Conservation (phyloP, 1,284 basidiomycete genomes). For the Puccinia polysora region DNA sequence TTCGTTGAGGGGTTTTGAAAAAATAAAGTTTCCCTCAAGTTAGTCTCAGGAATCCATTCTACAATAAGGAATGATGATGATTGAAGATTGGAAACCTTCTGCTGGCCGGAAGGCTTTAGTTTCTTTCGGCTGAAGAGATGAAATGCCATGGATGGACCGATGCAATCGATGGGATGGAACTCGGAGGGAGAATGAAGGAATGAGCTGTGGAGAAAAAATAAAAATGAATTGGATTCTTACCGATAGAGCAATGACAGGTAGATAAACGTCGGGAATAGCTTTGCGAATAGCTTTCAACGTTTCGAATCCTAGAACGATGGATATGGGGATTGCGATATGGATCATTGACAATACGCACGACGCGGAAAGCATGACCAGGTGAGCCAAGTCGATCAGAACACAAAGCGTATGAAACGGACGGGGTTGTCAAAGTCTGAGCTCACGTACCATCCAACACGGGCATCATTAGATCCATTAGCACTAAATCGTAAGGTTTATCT, state of each 20-base stretch:
- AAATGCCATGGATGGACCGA: no score
- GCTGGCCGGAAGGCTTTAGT: no score
- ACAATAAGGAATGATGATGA: no score
- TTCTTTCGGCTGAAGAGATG: no score
- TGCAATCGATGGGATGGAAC: not conserved
- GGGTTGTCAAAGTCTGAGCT: not conserved
- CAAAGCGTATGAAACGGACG: not conserved
- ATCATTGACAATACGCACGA: not conserved
- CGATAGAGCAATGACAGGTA: constrained; percentile 29
- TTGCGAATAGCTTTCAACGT: constrained; percentile 18
- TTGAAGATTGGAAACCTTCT: no score
- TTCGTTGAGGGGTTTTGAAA: not conserved
- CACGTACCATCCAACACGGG: constrained; percentile 43
- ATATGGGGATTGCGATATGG: not conserved
- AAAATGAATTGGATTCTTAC: not conserved
- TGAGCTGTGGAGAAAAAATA: not conserved
- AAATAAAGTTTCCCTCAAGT: not conserved
- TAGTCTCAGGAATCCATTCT: no score
- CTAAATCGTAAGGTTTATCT: constrained; percentile 47
- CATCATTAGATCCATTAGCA: constrained; percentile 41
- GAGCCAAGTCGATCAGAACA: not conserved
- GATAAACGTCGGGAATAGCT: constrained; percentile 6
- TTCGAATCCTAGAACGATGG: constrained; percentile 8
- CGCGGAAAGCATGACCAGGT: no score
- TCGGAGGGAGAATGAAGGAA: not conserved